Base-by-base conservation (phyloP, 768 basidiomycete species). In the Clavaria fumosa region DNA sequence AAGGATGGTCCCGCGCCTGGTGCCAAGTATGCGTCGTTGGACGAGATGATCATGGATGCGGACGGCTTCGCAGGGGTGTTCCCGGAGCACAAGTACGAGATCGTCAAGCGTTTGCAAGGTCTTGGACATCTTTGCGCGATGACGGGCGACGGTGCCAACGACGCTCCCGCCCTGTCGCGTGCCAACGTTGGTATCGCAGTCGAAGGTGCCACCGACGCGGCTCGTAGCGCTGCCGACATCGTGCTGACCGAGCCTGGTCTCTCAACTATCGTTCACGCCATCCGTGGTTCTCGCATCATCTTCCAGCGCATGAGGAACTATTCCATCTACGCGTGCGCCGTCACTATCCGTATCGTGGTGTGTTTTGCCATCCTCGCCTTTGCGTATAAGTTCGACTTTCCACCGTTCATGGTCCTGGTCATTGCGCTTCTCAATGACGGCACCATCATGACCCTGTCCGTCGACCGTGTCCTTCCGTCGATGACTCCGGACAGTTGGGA, bases 281-380 rank as follows among this genome's bases (percentile, higher is more conserved):
- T 97, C 59, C 86, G 89, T 49, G 88, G 89, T 44, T 95, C 93
- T 23, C 91, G 93, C 68, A 64, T 95, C 65, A 97, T 97, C 63
- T 97, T 97, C 84, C 93, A 97, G 56, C 84, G 93, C 64, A 96
- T 97, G 93, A 68, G 93, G 51, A 97, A 97, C 72, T 96, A 97
- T 63, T 84, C 93, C 36, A 95, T 97, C 65, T 90, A 89, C 57
- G 84, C 85, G 22, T 90, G 86, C 54, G 75, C 85, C 30, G 88
- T 93, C 49, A 96, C 91, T 43, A 95, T 95, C 61, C 91, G 91
- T 80, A 93, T 96, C 58, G 91, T 96, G 47, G 84, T 95, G 48
- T 93, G 85, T 62, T 96, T 97, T 62, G 77, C 89, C 44, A 78
- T 95, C 64, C 69, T 97, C 55, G 84, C 86, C 31, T 96, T 96